These are phyloP conservation scores for Infundibulicybe gibba DNA, from an alignment of 768 basidiomycete genomes.

Conservation along the genomic window DNA sequence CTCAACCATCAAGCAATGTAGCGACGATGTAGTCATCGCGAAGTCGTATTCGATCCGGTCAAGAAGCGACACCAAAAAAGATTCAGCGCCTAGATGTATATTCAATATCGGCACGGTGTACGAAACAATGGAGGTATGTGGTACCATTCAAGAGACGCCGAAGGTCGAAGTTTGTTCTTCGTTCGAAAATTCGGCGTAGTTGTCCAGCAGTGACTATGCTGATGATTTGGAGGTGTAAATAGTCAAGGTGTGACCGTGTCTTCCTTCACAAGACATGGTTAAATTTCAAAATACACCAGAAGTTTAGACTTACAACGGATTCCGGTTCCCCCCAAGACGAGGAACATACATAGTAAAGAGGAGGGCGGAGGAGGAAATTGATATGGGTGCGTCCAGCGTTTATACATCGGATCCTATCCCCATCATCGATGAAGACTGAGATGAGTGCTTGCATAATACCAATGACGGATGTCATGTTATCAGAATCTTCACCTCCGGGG, in stretches of 20 bases:
- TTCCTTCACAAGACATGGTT: conserved; percentile 56
- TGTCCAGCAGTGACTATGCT: conserved; percentile 87
- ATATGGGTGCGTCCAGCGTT: conserved; percentile 82
- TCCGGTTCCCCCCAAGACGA: conserved; percentile 97
- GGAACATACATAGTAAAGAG: conserved; percentile 88
- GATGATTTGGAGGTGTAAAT: conserved; percentile 89
- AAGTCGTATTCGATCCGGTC: conserved; percentile 72
- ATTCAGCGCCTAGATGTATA: conserved; percentile 63
- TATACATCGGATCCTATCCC: conserved; percentile 82
- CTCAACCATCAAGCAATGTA: conserved; percentile 79
- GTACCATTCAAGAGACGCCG: conserved; percentile 67
- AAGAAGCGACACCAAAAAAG: conserved; percentile 73
- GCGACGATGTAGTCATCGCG: conserved; percentile 75
- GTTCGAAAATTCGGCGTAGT: conserved; percentile 80
- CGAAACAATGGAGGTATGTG: neutral
- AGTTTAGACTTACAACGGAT: conserved; percentile 68
- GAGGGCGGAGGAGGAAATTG: conserved; percentile 80
- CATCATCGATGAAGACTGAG: conserved; percentile 92
- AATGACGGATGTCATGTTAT: conserved; percentile 73
- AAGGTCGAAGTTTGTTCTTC: conserved; percentile 90
- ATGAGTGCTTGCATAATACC: conserved; percentile 95
- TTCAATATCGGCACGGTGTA: neutral
- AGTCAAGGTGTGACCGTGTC: conserved; percentile 93
- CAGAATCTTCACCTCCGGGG: conserved; percentile 52
- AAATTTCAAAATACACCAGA: conserved; percentile 1